These are phyloP conservation scores for Omphalotus guepiniiformis DNA, from an alignment of 768 basidiomycete genomes.

Conservation along the genomic window DNA sequence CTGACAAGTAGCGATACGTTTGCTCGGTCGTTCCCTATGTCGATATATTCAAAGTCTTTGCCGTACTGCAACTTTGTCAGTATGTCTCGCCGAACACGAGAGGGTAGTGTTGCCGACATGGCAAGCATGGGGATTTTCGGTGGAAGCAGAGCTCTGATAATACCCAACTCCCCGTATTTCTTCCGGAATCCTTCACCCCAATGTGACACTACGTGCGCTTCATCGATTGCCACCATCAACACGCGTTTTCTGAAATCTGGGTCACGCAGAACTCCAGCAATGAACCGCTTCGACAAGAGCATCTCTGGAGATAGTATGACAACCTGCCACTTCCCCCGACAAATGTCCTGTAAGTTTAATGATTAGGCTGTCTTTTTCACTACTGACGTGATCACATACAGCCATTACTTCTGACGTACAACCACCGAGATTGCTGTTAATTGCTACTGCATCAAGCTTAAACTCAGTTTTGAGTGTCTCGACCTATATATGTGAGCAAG, in stretches of 20 bases:
- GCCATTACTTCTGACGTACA: background rate
- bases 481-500: too few species aligned
- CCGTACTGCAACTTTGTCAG: slow-evolving; percentile 10
- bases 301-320: slow-evolving; percentile 19
- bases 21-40: slow-evolving; percentile 16
- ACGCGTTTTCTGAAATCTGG: slow-evolving; percentile 3
- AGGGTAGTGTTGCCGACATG: slow-evolving; percentile 16
- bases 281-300: slow-evolving; percentile 13
- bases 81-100: slow-evolving; percentile 12
- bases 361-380: background rate
- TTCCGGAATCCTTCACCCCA: slow-evolving; percentile 21
- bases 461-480: background rate
- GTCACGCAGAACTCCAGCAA: slow-evolving; percentile 8
- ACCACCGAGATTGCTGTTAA: background rate
- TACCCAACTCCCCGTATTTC: slow-evolving; percentile 12
- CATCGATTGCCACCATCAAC: slow-evolving; percentile 17
- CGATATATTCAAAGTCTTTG: background rate
- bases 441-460: background rate
- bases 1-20: slow-evolving; percentile 20
- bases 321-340: slow-evolving; percentile 9
- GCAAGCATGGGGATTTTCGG: slow-evolving; percentile 10
- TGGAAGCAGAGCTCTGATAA: slow-evolving; percentile 14
- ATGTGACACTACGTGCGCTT: slow-evolving; percentile 19
- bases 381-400: background rate
- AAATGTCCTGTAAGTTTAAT: slow-evolving; percentile 5